Percentiles rank a stretch among this genome's conserved stretches.
Conservation (phyloP, 2,329 filamentous ascomycete species). For the Penicillium sp. region DNA sequence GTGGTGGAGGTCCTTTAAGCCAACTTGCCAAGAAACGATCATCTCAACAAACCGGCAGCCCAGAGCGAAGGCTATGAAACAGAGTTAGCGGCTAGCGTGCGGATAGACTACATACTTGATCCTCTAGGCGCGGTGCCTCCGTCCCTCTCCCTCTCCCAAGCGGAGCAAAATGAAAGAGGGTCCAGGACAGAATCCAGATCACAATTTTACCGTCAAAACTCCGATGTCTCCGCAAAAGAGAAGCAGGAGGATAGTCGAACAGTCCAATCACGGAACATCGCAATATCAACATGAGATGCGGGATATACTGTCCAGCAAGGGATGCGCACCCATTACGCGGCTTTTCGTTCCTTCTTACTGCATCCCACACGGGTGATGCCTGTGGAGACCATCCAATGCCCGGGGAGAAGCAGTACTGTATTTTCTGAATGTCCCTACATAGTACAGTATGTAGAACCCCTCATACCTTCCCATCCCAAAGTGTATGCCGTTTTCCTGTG, state of each 20-base stretch:
- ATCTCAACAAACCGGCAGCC: not conserved
- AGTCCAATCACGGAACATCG: slow-evolving; percentile 7
- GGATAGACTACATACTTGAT: not conserved
- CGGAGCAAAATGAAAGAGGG: not conserved
- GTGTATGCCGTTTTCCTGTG: not conserved
- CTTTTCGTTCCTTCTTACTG: slow-evolving; percentile 4
- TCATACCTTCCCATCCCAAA: not conserved
- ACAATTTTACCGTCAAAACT: slow-evolving; percentile 8
- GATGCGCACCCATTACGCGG: slow-evolving; percentile 17
- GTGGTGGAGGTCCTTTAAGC: not conserved
- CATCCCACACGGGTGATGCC: slow-evolving; percentile 4
- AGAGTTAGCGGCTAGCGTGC: not conserved
- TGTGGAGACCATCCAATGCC: not conserved
- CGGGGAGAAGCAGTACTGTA: not conserved
- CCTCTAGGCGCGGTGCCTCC: not conserved
- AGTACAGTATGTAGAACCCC: not conserved
- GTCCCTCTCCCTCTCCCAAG: not conserved
- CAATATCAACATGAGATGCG: slow-evolving; percentile 1
- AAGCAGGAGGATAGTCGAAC: not conserved
- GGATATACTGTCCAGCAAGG: slow-evolving; percentile 16
- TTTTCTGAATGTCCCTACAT: not conserved
- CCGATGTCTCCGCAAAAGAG: slow-evolving; percentile 6
- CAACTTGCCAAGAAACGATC: slow-evolving; percentile 5
- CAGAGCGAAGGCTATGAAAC: not conserved
- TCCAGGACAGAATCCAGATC: slow-evolving; percentile 4